Conservation (phyloP, 2,329 filamentous ascomycete species). For the Keithomyces neogunnii region DNA sequence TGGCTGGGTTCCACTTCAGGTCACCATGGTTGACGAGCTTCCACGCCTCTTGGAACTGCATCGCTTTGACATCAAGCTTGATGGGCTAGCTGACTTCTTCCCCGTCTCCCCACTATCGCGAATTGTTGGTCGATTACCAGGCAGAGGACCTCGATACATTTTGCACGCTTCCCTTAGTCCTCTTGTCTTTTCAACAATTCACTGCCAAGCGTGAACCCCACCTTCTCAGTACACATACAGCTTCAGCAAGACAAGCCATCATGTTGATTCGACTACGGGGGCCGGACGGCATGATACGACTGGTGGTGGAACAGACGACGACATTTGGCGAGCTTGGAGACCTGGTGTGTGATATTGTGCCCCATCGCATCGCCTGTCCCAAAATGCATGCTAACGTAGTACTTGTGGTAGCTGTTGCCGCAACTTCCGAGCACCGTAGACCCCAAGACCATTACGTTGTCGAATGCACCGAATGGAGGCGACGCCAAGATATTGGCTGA, state of each 20-base stretch:
- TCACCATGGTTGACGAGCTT: conserved; percentile 9
- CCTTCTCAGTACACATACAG: neutral
- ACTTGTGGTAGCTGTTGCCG: conserved; percentile 38
- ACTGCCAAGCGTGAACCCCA: neutral
- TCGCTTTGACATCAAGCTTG: too few relatives aligned
- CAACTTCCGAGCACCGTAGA: conserved; percentile 56
- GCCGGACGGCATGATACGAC: conserved; percentile 84
- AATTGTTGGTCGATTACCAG: too few relatives aligned
- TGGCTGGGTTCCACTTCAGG: conserved; percentile 2
- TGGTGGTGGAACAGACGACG: conserved; percentile 66
- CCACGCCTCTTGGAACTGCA: neutral
- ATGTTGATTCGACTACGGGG: conserved; percentile 86
- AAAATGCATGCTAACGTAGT: neutral
- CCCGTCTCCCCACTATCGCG: neutral
- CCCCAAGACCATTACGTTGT: conserved; percentile 49
- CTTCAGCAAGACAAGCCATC: conserved; percentile 16
- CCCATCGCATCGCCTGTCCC: neutral
- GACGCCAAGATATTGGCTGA: conserved; percentile 52
- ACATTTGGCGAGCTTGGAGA: conserved; percentile 58
- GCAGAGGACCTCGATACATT: neutral
- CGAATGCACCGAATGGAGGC: conserved; percentile 49
- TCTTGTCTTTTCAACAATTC: neutral
- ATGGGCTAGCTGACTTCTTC: too few relatives aligned
- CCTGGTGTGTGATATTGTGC: conserved; percentile 29
- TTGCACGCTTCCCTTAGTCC: neutral